A percentile compares a stretch with the other conserved stretches of the same genome.
Evolutionary conservation across 202 grass and related monocot genomes (phyloP).

Genomic region (Musa balbisiana): DNA sequence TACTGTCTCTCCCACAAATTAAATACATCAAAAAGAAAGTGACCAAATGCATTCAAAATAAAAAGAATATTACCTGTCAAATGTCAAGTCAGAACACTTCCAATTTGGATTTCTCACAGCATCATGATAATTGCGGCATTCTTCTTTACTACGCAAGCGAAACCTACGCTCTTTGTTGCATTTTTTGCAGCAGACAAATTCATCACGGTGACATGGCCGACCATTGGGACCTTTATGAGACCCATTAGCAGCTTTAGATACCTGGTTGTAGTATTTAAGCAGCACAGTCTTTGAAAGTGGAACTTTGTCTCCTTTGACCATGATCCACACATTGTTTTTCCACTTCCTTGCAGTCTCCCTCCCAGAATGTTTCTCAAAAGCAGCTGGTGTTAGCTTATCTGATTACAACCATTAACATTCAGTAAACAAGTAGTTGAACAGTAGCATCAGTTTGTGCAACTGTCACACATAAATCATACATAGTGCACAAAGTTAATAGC

Average conservation of each 20-base stretch:
- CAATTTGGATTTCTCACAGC: conserved; percentile 55
- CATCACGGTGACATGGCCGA: conserved; percentile 62
- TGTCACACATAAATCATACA: neutral
- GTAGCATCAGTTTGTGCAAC: neutral
- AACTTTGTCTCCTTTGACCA: conserved; percentile 78
- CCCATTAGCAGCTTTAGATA: conserved; percentile 41
- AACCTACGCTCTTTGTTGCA: conserved; percentile 85
- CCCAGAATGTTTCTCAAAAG: conserved; percentile 90
- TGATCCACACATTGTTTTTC: conserved; percentile 93
- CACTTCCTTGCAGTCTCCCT: conserved; percentile 82
- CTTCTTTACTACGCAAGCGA: conserved; percentile 63
- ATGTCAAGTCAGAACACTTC: conserved; percentile 62
- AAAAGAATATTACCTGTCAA: conserved; percentile 51
- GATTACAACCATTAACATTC: neutral
- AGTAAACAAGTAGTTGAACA: neutral
- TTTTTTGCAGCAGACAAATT: conserved; percentile 58
- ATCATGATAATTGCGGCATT: conserved; percentile 87
- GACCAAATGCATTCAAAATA: neutral
- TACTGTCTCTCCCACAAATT: neutral
- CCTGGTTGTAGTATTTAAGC: conserved; percentile 68
- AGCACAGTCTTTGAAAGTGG: conserved; percentile 67
- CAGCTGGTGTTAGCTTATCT: conserved; percentile 84
- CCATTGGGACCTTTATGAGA: conserved; percentile 57
- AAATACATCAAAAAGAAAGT: neutral
- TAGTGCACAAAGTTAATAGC: too few species aligned